Percentiles rank a stretch among this genome's conserved stretches.
These are phyloP conservation scores for Suhomyces sp. DNA, from an alignment of 805 yeast species.

Conservation along the genomic window DNA sequence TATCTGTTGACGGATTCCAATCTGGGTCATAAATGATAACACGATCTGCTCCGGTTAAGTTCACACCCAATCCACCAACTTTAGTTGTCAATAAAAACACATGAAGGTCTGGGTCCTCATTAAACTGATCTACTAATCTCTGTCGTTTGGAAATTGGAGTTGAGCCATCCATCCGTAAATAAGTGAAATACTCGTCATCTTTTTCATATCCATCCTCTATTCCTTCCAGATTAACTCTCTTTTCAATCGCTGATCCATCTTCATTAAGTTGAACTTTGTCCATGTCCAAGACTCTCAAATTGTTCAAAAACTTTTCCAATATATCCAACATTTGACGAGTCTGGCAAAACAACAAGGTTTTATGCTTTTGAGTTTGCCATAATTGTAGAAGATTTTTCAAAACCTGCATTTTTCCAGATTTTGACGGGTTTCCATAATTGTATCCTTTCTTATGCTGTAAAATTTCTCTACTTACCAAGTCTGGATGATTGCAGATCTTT, in stretches of 20 bases:
- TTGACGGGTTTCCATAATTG: slow-evolving; percentile 54
- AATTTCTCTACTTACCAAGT: slow-evolving; percentile 55
- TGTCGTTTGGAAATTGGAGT: slow-evolving; percentile 81
- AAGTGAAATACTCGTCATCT: slow-evolving; percentile 34
- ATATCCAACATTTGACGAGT: slow-evolving; percentile 93
- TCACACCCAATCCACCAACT: slow-evolving; percentile 95
- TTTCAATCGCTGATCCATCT: too few species aligned
- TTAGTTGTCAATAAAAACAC: slow-evolving; percentile 86
- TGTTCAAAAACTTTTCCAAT: slow-evolving; percentile 61
- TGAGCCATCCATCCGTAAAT: slow-evolving; percentile 90
- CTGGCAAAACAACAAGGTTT: slow-evolving; percentile 85
- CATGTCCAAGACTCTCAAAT: slow-evolving; percentile 29
- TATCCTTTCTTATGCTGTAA: slow-evolving; percentile 32
- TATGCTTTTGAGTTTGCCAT: slow-evolving; percentile 78
- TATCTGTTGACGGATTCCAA: slow-evolving; percentile 98
- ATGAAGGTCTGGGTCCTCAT: slow-evolving; percentile 52
- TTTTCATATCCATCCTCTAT: too few species aligned
- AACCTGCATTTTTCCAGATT: slow-evolving; percentile 91
- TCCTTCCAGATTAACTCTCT: too few species aligned
- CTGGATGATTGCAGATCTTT: slow-evolving; percentile 96
- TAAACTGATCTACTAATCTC: slow-evolving; percentile 75
- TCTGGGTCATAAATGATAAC: slow-evolving; percentile 96
- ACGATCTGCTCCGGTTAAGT: slow-evolving; percentile 90
- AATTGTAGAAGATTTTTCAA: slow-evolving; percentile 67
- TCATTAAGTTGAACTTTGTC: too few species aligned